phyloP scores from a whole-genome alignment of 2,329 filamentous ascomycete genomes.

The Fusarium sp. region DNA sequence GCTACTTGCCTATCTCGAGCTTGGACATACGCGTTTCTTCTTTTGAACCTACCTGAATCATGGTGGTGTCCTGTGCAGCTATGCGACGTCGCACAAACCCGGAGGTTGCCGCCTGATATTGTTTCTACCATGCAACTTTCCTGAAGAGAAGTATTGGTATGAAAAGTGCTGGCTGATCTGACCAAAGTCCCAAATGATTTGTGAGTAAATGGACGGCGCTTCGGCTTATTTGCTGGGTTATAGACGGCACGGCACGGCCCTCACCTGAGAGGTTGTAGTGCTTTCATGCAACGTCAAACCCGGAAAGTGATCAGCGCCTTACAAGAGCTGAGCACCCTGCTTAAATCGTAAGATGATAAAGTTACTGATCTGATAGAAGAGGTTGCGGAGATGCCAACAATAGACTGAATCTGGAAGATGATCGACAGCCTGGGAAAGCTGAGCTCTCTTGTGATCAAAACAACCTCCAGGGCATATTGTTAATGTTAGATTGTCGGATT shows the following conservation, averaged over 20 bases:
- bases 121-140: background rate
- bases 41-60: rapidly evolving
- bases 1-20: background rate
- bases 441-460: background rate
- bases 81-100: background rate
- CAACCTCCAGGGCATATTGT: background rate
- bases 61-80: no score
- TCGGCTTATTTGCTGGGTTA: background rate
- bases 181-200: background rate
- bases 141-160: background rate
- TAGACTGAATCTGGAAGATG: background rate
- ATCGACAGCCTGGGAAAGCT: background rate
- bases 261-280: background rate
- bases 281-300: no score
- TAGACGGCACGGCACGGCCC: background rate
- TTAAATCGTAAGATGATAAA: background rate
- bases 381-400: background rate
- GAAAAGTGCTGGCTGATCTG: background rate
- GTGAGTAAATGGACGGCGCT: no score
- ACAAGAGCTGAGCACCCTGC: background rate
- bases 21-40: background rate
- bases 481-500: background rate
- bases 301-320: background rate
- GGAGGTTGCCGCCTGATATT: no score
- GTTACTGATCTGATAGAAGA: background rate